Evolutionary conservation across 495 filamentous ascomycete species (phyloP), one percentile per base, ranked within the genome.

Genomic region (Neurospora terricola): DNA sequence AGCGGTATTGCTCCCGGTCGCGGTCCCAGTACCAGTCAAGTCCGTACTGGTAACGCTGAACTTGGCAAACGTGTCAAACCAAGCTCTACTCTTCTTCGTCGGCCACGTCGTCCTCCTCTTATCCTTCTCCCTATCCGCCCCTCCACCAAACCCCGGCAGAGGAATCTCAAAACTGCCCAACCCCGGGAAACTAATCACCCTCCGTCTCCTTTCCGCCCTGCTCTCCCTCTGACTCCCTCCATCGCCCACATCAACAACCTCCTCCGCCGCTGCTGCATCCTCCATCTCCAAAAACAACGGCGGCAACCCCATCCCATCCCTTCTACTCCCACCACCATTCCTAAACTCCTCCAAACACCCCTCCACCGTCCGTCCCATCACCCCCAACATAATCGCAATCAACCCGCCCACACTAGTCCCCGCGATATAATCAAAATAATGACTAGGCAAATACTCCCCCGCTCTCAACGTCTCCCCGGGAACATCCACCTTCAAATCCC

Each of bases 381-480:
- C 77, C 21, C 80, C 80, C 27, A 82, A 48, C 79, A 82, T 81
- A 70, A 82, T 82, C 21, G 80, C 80, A 37, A 82, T 78, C 39
- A 82, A 30, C 1, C 82, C 80, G 12, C 82, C 81, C 38, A 82
- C 76, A 27, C 76, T 81, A 21, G 82, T 83, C 23, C 82, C 82
- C 5, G 78, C 81, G 21, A 84, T 81, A 71, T 82, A 79, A 76
- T 83, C 80, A 43, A 83, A 83, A 70, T 81, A 84, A 12, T 89
- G 84, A 75, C 83, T 87, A 10, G 86, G 87, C 68, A 87, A 81
- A 30, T 84, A 84, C 36, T 83, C 78, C 23, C 82, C 81, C 16
- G 83, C 76, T 34, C 75, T 75, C 23, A 84, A 79, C 40, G 87
- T 78, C 0, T 73, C 77, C 43, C 81, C 79, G 80, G 89, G 86